Evolutionary conservation across 176 grass and related monocot genomes (phyloP).

Genomic region (Microstegium vimineum): DNA sequence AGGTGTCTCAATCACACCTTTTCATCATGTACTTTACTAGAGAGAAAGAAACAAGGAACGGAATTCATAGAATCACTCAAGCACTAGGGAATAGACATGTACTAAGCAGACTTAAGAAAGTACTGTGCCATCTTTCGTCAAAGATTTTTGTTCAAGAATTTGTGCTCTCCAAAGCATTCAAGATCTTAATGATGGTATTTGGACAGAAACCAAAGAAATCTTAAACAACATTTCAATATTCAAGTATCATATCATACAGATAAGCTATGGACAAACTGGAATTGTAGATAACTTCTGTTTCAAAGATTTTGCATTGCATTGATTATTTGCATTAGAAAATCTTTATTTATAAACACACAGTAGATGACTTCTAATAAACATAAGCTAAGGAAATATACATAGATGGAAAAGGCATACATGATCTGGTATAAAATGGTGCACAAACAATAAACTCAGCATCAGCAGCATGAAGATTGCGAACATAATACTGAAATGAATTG

Average conservation of each 20-base stretch:
- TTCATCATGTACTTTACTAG: not conserved
- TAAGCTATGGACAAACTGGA: not conserved
- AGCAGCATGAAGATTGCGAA: not conserved
- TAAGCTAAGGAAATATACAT: not conserved
- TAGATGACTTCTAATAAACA: not conserved
- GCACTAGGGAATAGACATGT: not conserved
- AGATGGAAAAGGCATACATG: not conserved
- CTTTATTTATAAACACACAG: conserved; percentile 5
- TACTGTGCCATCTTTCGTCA: not conserved
- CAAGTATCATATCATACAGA: not conserved
- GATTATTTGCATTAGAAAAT: not conserved
- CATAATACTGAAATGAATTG: not conserved
- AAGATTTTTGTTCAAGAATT: not conserved
- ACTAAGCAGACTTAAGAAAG: not conserved
- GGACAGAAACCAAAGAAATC: not conserved
- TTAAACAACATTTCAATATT: not conserved
- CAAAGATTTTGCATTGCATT: not conserved
- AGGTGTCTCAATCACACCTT: not conserved
- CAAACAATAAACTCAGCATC: conserved; percentile 17
- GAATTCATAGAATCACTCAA: too few relatives aligned
- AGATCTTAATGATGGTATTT: not conserved
- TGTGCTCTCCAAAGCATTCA: not conserved
- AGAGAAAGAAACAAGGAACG: not conserved
- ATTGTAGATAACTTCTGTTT: not conserved
- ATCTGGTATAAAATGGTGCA: not conserved